Evolutionary conservation across 1,139 yeast genomes (phyloP).

Genomic region (Saccharomyces hybrid): DNA sequence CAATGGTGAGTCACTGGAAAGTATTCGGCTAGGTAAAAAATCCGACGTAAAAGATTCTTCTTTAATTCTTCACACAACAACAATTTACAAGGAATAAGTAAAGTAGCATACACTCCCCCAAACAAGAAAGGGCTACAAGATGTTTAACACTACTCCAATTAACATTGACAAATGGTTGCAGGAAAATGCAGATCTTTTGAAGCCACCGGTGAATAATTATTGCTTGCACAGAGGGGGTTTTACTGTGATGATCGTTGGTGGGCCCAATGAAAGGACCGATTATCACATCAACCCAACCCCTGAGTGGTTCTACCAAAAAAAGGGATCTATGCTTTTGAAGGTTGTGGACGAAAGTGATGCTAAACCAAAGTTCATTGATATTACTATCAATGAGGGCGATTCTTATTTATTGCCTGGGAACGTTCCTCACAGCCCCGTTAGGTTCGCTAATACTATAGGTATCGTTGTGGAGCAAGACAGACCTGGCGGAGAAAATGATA

Average conservation of each 20-base stretch:
- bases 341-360: slow-evolving; percentile 70
- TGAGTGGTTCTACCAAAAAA: slow-evolving; percentile 82
- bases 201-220: slow-evolving; percentile 89
- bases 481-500: slow-evolving; percentile 60
- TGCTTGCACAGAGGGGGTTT: slow-evolving; percentile 88
- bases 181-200: slow-evolving; percentile 65
- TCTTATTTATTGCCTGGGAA: slow-evolving; percentile 79
- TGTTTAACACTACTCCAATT: slow-evolving; percentile 43
- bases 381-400: slow-evolving; percentile 76
- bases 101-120: background rate
- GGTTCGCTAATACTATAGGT: slow-evolving; percentile 81
- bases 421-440: slow-evolving; percentile 83
- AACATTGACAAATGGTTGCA: slow-evolving; percentile 73
- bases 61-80: background rate
- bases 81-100: background rate
- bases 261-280: slow-evolving; percentile 89
- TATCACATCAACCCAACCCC: slow-evolving; percentile 92
- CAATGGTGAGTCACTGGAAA: background rate
- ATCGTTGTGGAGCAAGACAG: slow-evolving; percentile 92
- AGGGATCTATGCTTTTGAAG: slow-evolving; percentile 75
- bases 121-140: background rate
- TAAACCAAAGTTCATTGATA: slow-evolving; percentile 51
- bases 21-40: background rate
- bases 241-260: slow-evolving; percentile 91
- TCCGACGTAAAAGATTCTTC: background rate